A percentile compares a stretch with the other conserved stretches of the same genome.
Conservation (phyloP, 2,329 filamentous ascomycete genomes). For the Chaetoscypha palmicola region DNA sequence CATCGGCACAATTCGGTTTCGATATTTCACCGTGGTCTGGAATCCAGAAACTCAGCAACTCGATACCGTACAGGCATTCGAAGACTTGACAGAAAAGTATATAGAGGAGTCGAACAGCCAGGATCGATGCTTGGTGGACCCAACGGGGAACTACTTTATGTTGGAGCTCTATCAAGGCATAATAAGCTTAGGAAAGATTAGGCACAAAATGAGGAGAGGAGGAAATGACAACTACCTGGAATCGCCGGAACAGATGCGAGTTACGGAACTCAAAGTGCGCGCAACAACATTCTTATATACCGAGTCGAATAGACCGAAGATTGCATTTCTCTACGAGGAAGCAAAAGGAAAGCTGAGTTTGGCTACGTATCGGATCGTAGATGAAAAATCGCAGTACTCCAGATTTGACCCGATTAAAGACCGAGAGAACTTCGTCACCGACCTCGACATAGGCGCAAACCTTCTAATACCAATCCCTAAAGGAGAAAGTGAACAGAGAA, state of each 20-base stretch:
- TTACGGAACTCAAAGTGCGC: constrained; percentile 60
- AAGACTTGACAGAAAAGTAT: constrained; percentile 49
- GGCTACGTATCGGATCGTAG: constrained; percentile 53
- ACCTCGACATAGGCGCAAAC: constrained; percentile 48
- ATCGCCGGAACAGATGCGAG: constrained; percentile 52
- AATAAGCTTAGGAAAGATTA: constrained; percentile 55
- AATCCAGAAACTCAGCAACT: constrained; percentile 49
- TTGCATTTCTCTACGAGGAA: constrained; percentile 61
- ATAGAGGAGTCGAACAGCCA: constrained; percentile 75
- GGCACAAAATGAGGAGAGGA: constrained; percentile 42
- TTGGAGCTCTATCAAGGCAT: constrained; percentile 64
- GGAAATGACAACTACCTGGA: constrained; percentile 48
- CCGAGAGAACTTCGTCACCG: constrained; percentile 46
- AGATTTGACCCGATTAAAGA: constrained; percentile 49
- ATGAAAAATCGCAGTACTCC: constrained; percentile 47
- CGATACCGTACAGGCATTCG: constrained; percentile 43
- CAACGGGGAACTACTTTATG: constrained; percentile 61
- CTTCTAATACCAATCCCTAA: constrained; percentile 57
- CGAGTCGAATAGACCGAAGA: constrained; percentile 45
- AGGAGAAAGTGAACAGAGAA: constrained; percentile 49
- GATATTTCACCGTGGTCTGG: constrained; percentile 89
- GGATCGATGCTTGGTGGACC: constrained; percentile 78
- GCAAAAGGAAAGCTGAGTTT: constrained; percentile 50
- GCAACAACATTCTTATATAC: constrained; percentile 60
- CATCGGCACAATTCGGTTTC: constrained; percentile 80